Percentiles rank a stretch among this genome's conserved stretches.
Evolutionary conservation across 768 basidiomycete species (phyloP).

Genomic region (Serendipita vermifera): DNA sequence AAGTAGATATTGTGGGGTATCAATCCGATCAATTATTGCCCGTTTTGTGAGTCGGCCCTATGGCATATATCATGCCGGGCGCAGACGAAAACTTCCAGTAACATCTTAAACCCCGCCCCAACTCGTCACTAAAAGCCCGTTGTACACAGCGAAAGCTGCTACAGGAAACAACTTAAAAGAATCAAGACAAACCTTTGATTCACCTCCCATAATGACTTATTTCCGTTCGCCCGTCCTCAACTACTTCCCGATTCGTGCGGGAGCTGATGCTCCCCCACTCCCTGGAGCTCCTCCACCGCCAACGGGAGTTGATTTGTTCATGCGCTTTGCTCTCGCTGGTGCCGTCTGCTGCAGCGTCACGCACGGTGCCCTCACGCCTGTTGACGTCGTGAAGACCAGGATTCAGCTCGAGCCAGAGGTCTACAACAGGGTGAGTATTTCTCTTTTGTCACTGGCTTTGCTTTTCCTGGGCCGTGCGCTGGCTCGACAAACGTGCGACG

Average conservation of each 20-base stretch:
- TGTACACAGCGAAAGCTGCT: background rate
- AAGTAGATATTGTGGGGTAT: background rate
- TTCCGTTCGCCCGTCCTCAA: conserved; percentile 12
- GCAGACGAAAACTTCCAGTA: background rate
- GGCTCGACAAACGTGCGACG: conserved; percentile 1
- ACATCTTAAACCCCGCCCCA: background rate
- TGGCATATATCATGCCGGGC: background rate
- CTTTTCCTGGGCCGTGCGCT: background rate
- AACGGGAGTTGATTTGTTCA: conserved; percentile 20
- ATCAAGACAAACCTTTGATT: background rate
- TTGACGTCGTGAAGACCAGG: conserved; percentile 25
- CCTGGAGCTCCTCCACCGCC: conserved; percentile 12
- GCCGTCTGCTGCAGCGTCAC: conserved; percentile 21
- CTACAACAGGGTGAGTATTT: conserved; percentile 21
- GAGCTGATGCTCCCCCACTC: background rate
- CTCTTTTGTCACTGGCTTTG: background rate
- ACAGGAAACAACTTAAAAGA: background rate
- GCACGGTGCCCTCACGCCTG: conserved; percentile 23
- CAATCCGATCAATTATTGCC: background rate
- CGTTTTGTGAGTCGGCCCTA: background rate
- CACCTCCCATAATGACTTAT: background rate
- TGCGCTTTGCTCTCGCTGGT: conserved; percentile 20
- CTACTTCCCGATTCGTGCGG: conserved; percentile 9
- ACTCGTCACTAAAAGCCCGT: background rate
- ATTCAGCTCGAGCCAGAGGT: conserved; percentile 24